These are phyloP conservation scores for Sungouiozyma ichnusensis DNA, from an alignment of 805 yeast genomes.

Conservation along the genomic window DNA sequence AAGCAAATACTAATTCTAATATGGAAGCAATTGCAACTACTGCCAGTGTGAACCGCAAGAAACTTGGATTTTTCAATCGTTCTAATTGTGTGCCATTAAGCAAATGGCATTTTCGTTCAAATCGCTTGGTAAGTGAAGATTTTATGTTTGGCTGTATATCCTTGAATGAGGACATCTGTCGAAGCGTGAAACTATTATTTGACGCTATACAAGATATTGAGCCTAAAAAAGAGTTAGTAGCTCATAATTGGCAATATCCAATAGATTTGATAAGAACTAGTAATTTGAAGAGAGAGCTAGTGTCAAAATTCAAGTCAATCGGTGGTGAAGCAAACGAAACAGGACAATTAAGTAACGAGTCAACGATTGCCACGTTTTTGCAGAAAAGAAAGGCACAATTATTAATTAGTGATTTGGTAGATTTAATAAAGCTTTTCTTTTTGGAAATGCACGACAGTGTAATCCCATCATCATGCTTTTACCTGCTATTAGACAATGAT, in stretches of 20 bases:
- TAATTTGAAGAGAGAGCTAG: constrained; percentile 10
- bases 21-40: neutral
- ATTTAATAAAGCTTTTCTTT: constrained; percentile 43
- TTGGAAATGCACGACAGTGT: constrained; percentile 53
- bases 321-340: too few species aligned
- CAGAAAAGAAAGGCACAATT: neutral
- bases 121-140: neutral
- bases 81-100: constrained; percentile 7
- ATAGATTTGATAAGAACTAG: constrained; percentile 8
- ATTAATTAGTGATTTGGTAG: constrained; percentile 17
- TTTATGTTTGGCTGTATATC: constrained; percentile 8
- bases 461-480: constrained; percentile 8
- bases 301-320: constrained; percentile 7
- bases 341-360: too few species aligned
- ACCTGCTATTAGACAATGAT: constrained; percentile 1
- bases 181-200: constrained; percentile 9
- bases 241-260: constrained; percentile 9
- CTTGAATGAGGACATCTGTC: constrained; percentile 9
- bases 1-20: too few species aligned
- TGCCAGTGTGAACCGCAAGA: neutral
- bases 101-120: constrained; percentile 3
- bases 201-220: neutral
- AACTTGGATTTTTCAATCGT: constrained; percentile 8
- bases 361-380: neutral
- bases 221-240: constrained; percentile 1